Evolutionary conservation across 176 grass and related monocot species (phyloP).

Genomic region (Oryza australiensis): DNA sequence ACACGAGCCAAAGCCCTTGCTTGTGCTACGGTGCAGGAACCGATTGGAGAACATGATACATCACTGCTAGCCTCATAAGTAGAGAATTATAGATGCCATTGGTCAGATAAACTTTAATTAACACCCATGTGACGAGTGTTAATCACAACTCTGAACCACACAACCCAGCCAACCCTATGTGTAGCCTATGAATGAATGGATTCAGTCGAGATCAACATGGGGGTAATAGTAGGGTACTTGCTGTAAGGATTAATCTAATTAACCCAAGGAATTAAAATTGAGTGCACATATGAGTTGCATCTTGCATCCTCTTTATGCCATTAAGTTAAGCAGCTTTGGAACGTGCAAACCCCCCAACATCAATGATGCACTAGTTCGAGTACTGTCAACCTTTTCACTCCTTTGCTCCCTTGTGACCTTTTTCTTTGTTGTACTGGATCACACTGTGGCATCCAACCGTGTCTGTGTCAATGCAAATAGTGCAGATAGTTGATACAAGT

Average conservation of each 20-base stretch:
- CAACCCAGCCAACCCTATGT: background rate
- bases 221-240: background rate
- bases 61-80: background rate
- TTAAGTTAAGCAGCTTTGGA: conserved; percentile 14
- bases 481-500: background rate
- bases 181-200: background rate
- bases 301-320: background rate
- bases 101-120: conserved; percentile 23
- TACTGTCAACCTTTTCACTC: conserved; percentile 26
- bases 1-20: conserved; percentile 14
- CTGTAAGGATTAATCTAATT: conserved; percentile 28
- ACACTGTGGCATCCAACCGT: conserved; percentile 16
- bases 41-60: conserved; percentile 21
- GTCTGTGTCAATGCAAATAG: background rate
- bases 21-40: conserved; percentile 24
- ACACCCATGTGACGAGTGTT: conserved; percentile 12
- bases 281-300: conserved; percentile 15
- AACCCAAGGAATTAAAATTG: background rate
- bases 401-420: conserved; percentile 12
- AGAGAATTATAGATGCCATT: background rate
- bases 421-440: conserved; percentile 7
- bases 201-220: background rate
- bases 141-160: conserved; percentile 39
- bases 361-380: conserved; percentile 53
- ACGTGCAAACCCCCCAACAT: conserved; percentile 21